phyloP scores from a whole-genome alignment of 331 rosid species.

The Prunus yedoensis region DNA sequence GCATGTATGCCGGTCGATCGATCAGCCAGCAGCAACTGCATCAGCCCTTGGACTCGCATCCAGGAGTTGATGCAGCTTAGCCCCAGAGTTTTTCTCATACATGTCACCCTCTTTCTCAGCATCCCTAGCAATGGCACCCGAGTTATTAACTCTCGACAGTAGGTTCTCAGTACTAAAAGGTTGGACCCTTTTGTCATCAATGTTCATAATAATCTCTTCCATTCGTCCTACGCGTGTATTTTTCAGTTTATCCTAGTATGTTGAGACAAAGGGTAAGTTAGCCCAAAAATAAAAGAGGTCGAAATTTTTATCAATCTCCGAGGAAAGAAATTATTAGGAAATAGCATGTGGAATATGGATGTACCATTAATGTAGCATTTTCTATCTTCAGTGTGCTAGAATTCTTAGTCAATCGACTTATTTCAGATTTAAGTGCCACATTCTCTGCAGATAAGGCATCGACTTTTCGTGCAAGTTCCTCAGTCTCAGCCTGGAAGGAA shows the following conservation, averaged over 20 bases:
- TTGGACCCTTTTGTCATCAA: constrained; percentile 51
- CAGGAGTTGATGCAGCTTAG: constrained; percentile 87
- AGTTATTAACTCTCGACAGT: constrained; percentile 66
- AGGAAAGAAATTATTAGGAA: neutral
- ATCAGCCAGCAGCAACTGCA: constrained; percentile 89
- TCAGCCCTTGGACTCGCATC: constrained; percentile 80
- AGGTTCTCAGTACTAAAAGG: constrained; percentile 73
- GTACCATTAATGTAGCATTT: constrained; percentile 70
- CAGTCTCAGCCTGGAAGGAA: constrained; percentile 75
- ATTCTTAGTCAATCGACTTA: constrained; percentile 51
- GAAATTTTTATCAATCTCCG: neutral
- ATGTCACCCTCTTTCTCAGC: constrained; percentile 53
- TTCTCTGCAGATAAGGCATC: constrained; percentile 63
- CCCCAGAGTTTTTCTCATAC: constrained; percentile 72
- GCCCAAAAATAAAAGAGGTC: neutral
- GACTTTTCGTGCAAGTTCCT: constrained; percentile 66
- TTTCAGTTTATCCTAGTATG: constrained; percentile 69
- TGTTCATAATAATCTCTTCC: constrained; percentile 49
- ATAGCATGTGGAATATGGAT: neutral
- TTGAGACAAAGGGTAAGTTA: constrained; percentile 11
- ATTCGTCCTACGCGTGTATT: constrained; percentile 50
- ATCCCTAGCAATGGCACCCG: constrained; percentile 49
- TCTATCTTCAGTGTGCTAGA: constrained; percentile 73
- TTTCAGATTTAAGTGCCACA: constrained; percentile 60
- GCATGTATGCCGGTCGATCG: constrained; percentile 24